Conservation (phyloP, 2,329 filamentous ascomycete genomes). For the Corinectria fuckeliana region DNA sequence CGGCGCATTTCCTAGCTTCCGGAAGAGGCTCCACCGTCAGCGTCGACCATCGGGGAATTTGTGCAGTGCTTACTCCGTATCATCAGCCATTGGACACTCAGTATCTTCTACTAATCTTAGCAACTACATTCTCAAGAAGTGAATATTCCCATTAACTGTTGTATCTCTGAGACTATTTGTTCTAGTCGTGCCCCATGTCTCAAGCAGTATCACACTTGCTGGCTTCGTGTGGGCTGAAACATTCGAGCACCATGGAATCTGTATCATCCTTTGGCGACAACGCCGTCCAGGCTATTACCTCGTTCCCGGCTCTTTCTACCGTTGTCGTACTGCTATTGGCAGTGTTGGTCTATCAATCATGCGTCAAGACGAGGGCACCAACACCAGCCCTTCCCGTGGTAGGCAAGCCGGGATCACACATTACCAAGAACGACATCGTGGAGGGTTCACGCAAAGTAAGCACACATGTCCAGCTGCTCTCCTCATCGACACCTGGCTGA, state of each 20-base stretch:
- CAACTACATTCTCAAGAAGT: not conserved
- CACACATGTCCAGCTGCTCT: not conserved
- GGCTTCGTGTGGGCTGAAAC: not conserved
- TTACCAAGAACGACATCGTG: constrained; percentile 13
- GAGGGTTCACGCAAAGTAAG: constrained; percentile 15
- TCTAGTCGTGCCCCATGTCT: not conserved
- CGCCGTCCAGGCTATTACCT: constrained; percentile 1
- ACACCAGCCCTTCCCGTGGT: constrained; percentile 7
- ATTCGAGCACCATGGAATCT: constrained; percentile 3
- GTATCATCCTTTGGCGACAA: constrained; percentile 1
- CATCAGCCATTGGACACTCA: constrained; percentile 5
- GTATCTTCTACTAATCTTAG: not conserved
- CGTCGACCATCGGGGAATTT: constrained; percentile 9
- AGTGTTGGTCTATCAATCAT: constrained; percentile 6
- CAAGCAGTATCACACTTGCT: not conserved
- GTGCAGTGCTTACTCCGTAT: constrained; percentile 6
- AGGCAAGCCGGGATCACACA: constrained; percentile 4
- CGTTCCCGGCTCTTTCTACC: constrained; percentile 8
- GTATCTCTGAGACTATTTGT: not conserved
- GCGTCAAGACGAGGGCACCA: not conserved
- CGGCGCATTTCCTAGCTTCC: constrained; percentile 10
- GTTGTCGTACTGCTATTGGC: constrained; percentile 8
- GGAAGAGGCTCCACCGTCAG: not conserved
- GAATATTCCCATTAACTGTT: not conserved
- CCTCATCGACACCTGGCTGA: not conserved